Evolutionary conservation across 129 eudicot genomes (phyloP).

Genomic region (Mikania micrantha): DNA sequence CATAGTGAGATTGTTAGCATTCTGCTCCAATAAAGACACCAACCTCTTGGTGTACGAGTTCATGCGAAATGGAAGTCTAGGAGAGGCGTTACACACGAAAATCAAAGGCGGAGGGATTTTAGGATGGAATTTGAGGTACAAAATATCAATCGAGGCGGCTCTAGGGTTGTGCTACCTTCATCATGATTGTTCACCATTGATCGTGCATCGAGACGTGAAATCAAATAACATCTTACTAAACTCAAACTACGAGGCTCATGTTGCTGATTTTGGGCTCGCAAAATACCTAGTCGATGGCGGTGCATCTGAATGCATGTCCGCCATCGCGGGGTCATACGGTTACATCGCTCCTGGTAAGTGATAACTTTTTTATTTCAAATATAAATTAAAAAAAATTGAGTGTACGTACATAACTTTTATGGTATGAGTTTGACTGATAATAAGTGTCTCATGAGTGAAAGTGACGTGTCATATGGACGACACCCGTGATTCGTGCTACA

Average conservation of each 20-base stretch:
- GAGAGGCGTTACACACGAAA: constrained; percentile 78
- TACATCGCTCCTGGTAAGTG: constrained; percentile 95
- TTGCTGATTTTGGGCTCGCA: constrained; percentile 94
- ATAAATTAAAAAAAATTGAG: too few species aligned
- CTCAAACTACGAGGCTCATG: constrained; percentile 82
- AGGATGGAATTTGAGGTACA: constrained; percentile 82
- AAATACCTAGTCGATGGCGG: constrained; percentile 79
- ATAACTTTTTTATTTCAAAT: not conserved
- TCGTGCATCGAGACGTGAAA: constrained; percentile 88
- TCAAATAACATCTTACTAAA: constrained; percentile 71
- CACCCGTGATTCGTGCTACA: constrained; percentile 37
- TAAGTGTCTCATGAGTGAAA: not conserved
- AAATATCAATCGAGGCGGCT: constrained; percentile 70
- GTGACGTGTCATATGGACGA: constrained; percentile 26
- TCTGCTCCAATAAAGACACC: constrained; percentile 80
- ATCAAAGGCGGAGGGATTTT: constrained; percentile 52
- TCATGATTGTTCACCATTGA: constrained; percentile 91
- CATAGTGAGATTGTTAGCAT: constrained; percentile 74
- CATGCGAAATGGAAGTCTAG: constrained; percentile 94
- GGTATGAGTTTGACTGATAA: too few species aligned
- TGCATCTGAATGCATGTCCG: constrained; percentile 88
- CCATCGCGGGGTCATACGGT: constrained; percentile 92
- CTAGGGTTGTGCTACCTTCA: constrained; percentile 86
- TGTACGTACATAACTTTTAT: too few species aligned
- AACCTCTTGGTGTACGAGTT: constrained; percentile 84